Evolutionary conservation across 2,329 filamentous ascomycete species (phyloP).

Genomic region (Aspergillus floridensis): DNA sequence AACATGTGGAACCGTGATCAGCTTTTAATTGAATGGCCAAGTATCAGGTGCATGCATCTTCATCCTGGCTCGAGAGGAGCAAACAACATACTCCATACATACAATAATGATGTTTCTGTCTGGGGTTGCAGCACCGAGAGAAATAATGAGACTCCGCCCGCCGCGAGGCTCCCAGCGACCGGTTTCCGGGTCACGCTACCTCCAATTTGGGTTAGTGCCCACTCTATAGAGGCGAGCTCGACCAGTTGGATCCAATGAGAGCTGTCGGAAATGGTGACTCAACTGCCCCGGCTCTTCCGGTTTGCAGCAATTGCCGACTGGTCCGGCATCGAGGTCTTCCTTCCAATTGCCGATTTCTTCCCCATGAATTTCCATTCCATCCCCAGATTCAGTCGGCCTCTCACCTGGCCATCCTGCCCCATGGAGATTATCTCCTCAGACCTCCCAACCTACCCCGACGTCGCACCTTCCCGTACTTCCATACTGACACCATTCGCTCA

Average conservation of each 20-base stretch:
- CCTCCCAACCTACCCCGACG: not conserved
- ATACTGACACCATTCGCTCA: not conserved
- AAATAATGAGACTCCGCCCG: not conserved
- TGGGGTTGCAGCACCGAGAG: too few species aligned
- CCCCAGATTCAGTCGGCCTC: not conserved
- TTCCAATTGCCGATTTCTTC: not conserved
- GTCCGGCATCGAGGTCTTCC: not conserved
- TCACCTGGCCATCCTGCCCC: not conserved
- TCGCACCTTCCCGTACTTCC: not conserved
- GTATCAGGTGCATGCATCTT: not conserved
- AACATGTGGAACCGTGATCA: not conserved
- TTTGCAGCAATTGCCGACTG: not conserved
- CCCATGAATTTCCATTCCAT: not conserved
- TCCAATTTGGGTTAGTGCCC: not conserved
- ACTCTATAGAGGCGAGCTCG: not conserved
- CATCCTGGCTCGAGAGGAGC: not conserved
- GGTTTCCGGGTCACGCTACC: not conserved
- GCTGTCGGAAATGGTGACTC: not conserved
- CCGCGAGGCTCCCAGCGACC: not conserved
- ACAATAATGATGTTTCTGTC: too few species aligned
- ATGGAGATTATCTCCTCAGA: not conserved
- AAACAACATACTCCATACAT: not conserved
- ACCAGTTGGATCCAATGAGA: not conserved
- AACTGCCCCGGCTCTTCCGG: not conserved
- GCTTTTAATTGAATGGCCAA: not conserved